Evolutionary conservation across 495 filamentous ascomycete genomes (phyloP), one percentile per base, ranked within the genome.

Genomic region (Penicillium pancosmium): DNA sequence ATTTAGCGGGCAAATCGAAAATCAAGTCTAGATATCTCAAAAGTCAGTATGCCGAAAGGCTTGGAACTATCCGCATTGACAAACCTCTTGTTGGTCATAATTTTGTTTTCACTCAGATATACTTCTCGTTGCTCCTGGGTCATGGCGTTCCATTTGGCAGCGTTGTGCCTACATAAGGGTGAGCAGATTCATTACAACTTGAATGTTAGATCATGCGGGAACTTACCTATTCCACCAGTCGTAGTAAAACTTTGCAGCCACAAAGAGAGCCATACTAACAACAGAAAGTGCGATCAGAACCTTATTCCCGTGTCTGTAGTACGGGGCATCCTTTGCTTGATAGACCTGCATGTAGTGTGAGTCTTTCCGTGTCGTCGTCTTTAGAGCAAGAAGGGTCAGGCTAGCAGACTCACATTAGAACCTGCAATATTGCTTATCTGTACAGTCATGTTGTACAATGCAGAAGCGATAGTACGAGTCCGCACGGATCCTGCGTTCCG

Each of bases 361-460:
- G 15, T 13, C 9, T 12, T 38, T 13, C 15, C 11, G 6, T 38
- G 15, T 38, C 36, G 6, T 1, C 36, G 11, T n/a, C 5, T n/a
- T 12, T 1, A 6, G n/a, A 12, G 11, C 23, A 38, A n/a, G 11
- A 38, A 38, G 36, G 8, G 27, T 1, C 6, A 9, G n/a, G 2
- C 36, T 23, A 38, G 36, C 36, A 38, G 11, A 70, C 74, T 65
- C 58, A 82, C 81, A 68, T 89, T 88, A 36, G 55, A 36, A 46
- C 81, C 78, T 3, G 75, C 63, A 50, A 88, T 82, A 51, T 88
- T 83, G 18, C 76, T 83, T 12, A 78, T 71, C 66, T 91, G 88
- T 1, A 91, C 84, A 36, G 74, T 79, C 87, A 91, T 90, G 74
- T 91, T 91, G 69, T 92, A 92, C 15, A 89, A 18, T 1, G 78